Base-by-base conservation (phyloP, 345 rosid species). In the Eutrema yunnanense region DNA sequence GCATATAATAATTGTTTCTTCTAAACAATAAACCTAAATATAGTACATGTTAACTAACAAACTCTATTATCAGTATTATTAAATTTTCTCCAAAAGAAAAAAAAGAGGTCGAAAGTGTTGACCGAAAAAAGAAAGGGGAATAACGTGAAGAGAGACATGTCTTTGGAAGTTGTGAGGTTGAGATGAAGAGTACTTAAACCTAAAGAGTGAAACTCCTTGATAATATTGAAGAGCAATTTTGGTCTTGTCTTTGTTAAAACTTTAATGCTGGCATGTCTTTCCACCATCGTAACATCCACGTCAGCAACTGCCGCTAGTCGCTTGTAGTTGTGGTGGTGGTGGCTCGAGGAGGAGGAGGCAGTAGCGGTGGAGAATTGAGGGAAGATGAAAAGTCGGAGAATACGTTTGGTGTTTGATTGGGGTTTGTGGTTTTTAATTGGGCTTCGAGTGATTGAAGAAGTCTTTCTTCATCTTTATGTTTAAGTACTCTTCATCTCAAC, bases 201-300 rank as follows among this genome's bases (percentile, higher is more conserved):
- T 27, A 88, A 82, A 54, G 85, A 75, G 66, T 74, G 53, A 53
- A 90, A 53, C 37, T 81, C 90, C 9, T 48, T 59, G 52, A 88
- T 78, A 79, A 88, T 79, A 68, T 83, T 86, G 76, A 80, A 42
- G 43, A 85, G 81, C 70, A 83, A 84, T 74, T 69, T 86, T 41
- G 89, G 92, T 5, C 65, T 79, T 62, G 64, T 77, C 71, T 65
- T 83, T 30, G 82, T 67, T 38, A 77, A 73, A 67, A 90, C 83
- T 79, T 84, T 88, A 55, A 90, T 69, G 80, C 81, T 88, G 41
- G 85, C 88, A 58, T 86, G 85, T 49, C 66, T 74, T 36, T 85
- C 92, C 48, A 80, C 77, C 86, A 85, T 79, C 14, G 84, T 86
- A 32, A 88, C 95, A 72, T 86, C 89, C 62, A 90, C 86, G 27